These are phyloP conservation scores for Acanthamoeba triangularis DNA, from an alignment of 208 protist genomes.

Conservation along the genomic window DNA sequence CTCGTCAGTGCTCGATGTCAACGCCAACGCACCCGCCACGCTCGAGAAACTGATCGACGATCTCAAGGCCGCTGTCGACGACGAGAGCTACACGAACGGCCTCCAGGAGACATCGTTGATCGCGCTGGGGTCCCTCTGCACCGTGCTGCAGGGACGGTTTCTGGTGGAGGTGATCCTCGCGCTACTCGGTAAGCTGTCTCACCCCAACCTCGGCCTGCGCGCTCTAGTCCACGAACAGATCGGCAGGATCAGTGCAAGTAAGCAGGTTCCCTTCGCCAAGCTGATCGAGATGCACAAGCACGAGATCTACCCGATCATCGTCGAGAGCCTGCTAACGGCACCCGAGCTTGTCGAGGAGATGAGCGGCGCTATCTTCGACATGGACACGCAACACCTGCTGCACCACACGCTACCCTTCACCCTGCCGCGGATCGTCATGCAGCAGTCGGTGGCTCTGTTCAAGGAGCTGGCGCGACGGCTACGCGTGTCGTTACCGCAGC, in stretches of 20 bases:
- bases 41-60: slow-evolving; percentile 44
- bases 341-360: slow-evolving; percentile 6
- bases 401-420: slow-evolving; percentile 23
- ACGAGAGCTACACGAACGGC: background rate
- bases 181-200: slow-evolving; percentile 9
- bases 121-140: slow-evolving; percentile 21
- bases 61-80: background rate
- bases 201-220: background rate
- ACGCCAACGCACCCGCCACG: background rate
- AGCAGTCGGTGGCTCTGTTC: background rate
- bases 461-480: slow-evolving; percentile 23
- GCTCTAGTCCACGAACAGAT: slow-evolving; percentile 29
- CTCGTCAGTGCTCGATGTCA: background rate
- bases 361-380: slow-evolving; percentile 36
- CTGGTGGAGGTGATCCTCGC: slow-evolving; percentile 7
- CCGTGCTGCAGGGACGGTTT: slow-evolving; percentile 23
- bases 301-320: slow-evolving; percentile 52
- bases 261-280: slow-evolving; percentile 2
- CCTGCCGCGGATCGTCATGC: slow-evolving; percentile 32
- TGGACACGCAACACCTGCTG: slow-evolving; percentile 34
- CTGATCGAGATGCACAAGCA: slow-evolving; percentile 45
- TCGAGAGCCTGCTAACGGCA: slow-evolving; percentile 33
- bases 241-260: background rate
- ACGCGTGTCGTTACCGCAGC: background rate
- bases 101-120: slow-evolving; percentile 22